phyloP scores from a whole-genome alignment of 2,329 filamentous ascomycete species.

The Claviceps sorghi region DNA sequence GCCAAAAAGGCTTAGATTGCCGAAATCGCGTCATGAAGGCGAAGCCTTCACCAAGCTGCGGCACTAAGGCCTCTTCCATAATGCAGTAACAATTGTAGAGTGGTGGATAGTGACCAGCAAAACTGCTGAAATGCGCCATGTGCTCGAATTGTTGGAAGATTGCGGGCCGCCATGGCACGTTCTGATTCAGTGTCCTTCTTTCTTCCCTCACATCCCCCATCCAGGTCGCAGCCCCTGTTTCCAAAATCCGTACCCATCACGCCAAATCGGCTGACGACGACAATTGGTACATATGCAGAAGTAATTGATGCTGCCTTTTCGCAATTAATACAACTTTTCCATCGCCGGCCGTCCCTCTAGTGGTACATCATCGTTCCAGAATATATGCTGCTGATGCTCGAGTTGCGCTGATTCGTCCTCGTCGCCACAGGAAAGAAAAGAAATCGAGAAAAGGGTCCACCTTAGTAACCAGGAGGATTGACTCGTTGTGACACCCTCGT shows the following conservation, averaged over 20 bases:
- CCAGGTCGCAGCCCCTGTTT: not conserved
- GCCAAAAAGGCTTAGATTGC: not conserved
- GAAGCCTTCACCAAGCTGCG: not conserved
- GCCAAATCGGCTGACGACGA: no score
- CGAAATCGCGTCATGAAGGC: no score
- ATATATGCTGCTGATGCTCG: not conserved
- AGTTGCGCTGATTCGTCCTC: not conserved
- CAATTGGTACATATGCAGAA: not conserved
- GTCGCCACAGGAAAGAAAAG: not conserved
- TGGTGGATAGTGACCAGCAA: not conserved
- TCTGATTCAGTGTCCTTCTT: not conserved
- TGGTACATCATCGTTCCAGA: no score
- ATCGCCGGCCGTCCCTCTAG: no score
- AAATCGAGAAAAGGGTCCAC: not conserved
- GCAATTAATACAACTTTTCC: no score
- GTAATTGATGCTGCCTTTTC: not conserved
- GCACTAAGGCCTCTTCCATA: not conserved
- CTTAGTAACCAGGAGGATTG: conserved; percentile 86
- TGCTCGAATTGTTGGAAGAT: not conserved
- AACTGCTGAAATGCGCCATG: not conserved
- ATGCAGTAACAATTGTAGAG: not conserved
- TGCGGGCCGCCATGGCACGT: not conserved
- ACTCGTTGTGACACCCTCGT: conserved; percentile 86
- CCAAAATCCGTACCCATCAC: no score
- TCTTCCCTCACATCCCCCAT: not conserved